Evolutionary conservation across 805 yeast genomes (phyloP).

Genomic region (Candida coquimbonensis): DNA sequence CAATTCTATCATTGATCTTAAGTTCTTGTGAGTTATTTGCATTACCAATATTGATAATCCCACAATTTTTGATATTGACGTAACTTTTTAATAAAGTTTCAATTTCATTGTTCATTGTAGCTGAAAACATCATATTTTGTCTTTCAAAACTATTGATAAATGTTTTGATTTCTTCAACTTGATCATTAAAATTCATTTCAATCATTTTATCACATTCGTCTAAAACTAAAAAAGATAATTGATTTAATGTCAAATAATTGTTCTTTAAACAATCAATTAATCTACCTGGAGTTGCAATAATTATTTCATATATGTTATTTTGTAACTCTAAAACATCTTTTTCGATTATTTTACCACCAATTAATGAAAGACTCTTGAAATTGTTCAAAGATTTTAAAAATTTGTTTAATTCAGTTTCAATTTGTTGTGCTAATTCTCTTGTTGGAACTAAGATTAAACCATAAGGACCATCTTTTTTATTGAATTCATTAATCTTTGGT

Average conservation of each 20-base stretch:
- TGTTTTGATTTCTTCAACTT: slow-evolving; percentile 53
- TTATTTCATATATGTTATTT: slow-evolving; percentile 58
- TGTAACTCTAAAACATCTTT: slow-evolving; percentile 56
- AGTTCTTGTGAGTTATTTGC: slow-evolving; percentile 27
- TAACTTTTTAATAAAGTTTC: slow-evolving; percentile 61
- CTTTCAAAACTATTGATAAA: slow-evolving; percentile 43
- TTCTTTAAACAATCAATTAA: slow-evolving; percentile 73
- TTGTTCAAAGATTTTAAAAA: slow-evolving; percentile 34
- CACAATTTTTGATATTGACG: slow-evolving; percentile 46
- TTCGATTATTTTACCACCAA: slow-evolving; percentile 87
- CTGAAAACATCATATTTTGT: slow-evolving; percentile 88
- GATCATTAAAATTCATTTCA: slow-evolving; percentile 88
- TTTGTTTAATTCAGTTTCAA: slow-evolving; percentile 55
- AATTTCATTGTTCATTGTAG: slow-evolving; percentile 77
- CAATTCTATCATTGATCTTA: slow-evolving; percentile 44
- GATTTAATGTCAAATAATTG: slow-evolving; percentile 50
- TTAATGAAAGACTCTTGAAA: slow-evolving; percentile 54
- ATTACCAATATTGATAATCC: slow-evolving; percentile 56
- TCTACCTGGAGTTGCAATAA: slow-evolving; percentile 94
- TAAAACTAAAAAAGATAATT: slow-evolving; percentile 63
- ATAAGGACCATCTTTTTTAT: slow-evolving; percentile 57
- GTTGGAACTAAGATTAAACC: slow-evolving; percentile 85
- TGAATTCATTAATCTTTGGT: slow-evolving; percentile 38
- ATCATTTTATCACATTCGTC: slow-evolving; percentile 97
- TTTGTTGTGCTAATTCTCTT: slow-evolving; percentile 88